Conservation (phyloP, 805 yeast genomes). For the Wickerhamomyces canadensis region DNA sequence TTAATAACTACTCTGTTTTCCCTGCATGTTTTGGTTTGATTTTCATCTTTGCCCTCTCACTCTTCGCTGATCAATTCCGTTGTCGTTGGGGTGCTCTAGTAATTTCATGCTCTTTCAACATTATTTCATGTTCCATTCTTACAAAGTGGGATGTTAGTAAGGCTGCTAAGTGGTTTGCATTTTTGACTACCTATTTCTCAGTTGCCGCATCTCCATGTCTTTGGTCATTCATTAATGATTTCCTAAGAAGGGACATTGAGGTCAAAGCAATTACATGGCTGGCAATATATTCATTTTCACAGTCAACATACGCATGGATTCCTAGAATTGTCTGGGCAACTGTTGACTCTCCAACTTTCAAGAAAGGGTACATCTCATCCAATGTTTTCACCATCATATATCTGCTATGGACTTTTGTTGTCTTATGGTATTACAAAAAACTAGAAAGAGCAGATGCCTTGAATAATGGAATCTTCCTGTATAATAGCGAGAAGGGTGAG, state of each 20-base stretch:
- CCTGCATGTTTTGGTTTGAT: conserved; percentile 58
- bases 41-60: conserved; percentile 38
- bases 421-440: conserved; percentile 46
- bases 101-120: conserved; percentile 33
- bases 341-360: conserved; percentile 50
- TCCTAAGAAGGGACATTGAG: conserved; percentile 51
- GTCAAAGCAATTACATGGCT: conserved; percentile 53
- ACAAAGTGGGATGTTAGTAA: conserved; percentile 46
- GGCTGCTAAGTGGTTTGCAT: conserved; percentile 62
- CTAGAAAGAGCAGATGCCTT: conserved; percentile 43
- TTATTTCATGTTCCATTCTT: conserved; percentile 41
- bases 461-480: conserved; percentile 43
- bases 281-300: conserved; percentile 40
- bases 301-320: conserved; percentile 52
- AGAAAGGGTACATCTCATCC: conserved; percentile 48
- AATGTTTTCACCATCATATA: conserved; percentile 42
- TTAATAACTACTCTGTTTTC: conserved; percentile 46
- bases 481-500: conserved; percentile 34
- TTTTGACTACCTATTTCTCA: conserved; percentile 51
- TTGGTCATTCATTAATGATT: conserved; percentile 53
- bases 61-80: conserved; percentile 11
- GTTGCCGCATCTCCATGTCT: conserved; percentile 62
- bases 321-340: conserved; percentile 50
- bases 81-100: conserved; percentile 39
- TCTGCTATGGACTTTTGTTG: conserved; percentile 45